Base-by-base conservation (phyloP, 208 protist genomes). In the Leishmania gerbilli region DNA sequence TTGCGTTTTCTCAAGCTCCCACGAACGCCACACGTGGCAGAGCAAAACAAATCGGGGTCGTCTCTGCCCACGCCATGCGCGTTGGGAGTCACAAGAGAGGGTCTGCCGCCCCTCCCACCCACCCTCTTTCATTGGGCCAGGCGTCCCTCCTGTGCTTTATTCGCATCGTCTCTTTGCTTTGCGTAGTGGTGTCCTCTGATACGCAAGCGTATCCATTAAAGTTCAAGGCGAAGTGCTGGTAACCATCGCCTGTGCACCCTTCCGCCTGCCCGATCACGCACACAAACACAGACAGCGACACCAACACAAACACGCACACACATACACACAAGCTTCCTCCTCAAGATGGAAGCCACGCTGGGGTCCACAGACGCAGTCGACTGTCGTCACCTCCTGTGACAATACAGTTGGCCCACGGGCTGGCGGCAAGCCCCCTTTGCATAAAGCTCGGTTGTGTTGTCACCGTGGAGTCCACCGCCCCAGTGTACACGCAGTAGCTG, bases 311-410 rank as follows among this genome's bases (percentile, higher is more conserved):
- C 7, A 40, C 42, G 37, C 71, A 55, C 5, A 75, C 34, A 42
- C 34, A 42, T 27, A 5, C 67, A 49, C n/a, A n/a, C n/a, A 21
- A 24, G 71, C 51, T 67, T 11, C 37, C 53, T 21, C 53, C 34
- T 65, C 74, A 77, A 17, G 84, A 87, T 0, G 90, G 85, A 5
- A 91, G 78, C 88, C 89, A 95, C 37, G 92, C 85, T 1, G 94
- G 92, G 17, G 90, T 95, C 94, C 94, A 97, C 24, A 96, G n/a
- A 34, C 91, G 89, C 79, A 97, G 71, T 24, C 91, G 89, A 62
- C 86, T 95, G 74, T 97, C 94, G 78, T 97, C 94, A 27, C 90
- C 91, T n/a, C 94, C 94, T 24, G 90, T 95, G 19, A 95, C 84
- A 1, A 96, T 79, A 15, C 85, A 80, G 76, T 91, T 92, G 47